Evolutionary conservation across 495 filamentous ascomycete genomes (phyloP).

Genomic region (Collariella sp.): DNA sequence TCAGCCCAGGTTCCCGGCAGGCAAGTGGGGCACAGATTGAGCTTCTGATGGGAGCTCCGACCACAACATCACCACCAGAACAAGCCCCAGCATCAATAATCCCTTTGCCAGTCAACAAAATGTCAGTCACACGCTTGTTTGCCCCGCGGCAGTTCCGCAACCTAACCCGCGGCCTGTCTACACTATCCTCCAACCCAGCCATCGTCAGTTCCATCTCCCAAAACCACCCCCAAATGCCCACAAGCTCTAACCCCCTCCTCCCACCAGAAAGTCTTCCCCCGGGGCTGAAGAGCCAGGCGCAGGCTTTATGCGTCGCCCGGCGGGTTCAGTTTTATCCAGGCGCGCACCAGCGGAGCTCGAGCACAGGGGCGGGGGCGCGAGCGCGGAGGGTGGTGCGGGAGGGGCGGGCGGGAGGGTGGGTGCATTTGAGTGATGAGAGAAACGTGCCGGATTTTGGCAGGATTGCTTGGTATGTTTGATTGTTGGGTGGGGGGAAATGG

Average conservation of each 20-base stretch:
- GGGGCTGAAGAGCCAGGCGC: constrained; percentile 62
- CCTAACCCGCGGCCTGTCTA: constrained; percentile 21
- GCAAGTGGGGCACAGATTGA: constrained; percentile 3
- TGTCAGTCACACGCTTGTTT: constrained; percentile 18
- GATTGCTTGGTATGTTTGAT: constrained; percentile 56
- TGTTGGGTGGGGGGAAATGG: no score
- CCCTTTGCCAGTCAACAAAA: not conserved
- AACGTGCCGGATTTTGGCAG: constrained; percentile 84
- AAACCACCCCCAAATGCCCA: not conserved
- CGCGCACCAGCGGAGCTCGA: constrained; percentile 34
- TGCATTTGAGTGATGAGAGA: constrained; percentile 77
- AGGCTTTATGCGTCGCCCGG: constrained; percentile 67
- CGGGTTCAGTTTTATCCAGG: constrained; percentile 46
- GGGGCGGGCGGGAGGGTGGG: constrained; percentile 82
- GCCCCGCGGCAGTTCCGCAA: not conserved
- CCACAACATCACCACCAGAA: not conserved
- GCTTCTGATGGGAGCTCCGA: not conserved
- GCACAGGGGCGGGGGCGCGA: constrained; percentile 64
- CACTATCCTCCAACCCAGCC: constrained; percentile 34
- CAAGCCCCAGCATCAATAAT: not conserved
- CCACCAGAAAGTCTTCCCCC: constrained; percentile 68
- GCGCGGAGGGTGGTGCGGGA: constrained; percentile 72
- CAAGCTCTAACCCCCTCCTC: constrained; percentile 11
- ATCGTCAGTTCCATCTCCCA: constrained; percentile 36
- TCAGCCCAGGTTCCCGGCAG: not conserved